Evolutionary conservation across 2,329 filamentous ascomycete genomes (phyloP).

Genomic region (Talaromyces sp.): DNA sequence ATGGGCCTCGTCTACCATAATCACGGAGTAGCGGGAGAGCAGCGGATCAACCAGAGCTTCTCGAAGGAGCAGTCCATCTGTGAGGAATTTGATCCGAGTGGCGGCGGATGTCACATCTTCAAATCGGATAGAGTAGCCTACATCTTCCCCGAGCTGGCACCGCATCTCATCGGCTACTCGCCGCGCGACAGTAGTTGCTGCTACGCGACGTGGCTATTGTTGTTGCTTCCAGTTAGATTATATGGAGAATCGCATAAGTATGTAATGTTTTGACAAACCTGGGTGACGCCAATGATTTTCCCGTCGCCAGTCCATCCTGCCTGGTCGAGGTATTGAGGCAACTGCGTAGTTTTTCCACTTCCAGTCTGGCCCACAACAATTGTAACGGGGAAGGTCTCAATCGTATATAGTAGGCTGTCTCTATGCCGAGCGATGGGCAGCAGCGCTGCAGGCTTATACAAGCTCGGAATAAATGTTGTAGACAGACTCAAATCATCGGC

Average conservation of each 20-base stretch:
- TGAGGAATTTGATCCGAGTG: constrained; percentile 91
- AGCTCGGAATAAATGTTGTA: constrained; percentile 62
- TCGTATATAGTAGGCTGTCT: constrained; percentile 72
- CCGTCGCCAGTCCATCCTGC: constrained; percentile 84
- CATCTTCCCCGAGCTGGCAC: constrained; percentile 81
- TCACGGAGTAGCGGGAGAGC: constrained; percentile 83
- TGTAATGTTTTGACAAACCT: constrained; percentile 53
- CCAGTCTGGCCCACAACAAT: constrained; percentile 92
- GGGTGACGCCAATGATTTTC: constrained; percentile 80
- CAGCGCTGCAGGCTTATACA: constrained; percentile 78
- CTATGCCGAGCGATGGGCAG: constrained; percentile 83
- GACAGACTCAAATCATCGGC: constrained; percentile 40
- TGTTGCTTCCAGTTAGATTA: constrained; percentile 9
- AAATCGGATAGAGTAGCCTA: constrained; percentile 86
- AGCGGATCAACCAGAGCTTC: constrained; percentile 92
- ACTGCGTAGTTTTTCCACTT: constrained; percentile 91
- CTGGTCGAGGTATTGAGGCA: constrained; percentile 83
- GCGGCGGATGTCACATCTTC: constrained; percentile 83
- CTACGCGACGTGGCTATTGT: constrained; percentile 74
- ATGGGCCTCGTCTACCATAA: constrained; percentile 98
- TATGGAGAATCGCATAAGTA: neutral
- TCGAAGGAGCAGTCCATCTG: constrained; percentile 82
- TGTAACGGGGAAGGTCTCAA: constrained; percentile 78
- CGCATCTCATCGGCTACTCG: constrained; percentile 85
- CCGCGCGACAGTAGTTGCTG: constrained; percentile 81